A percentile compares a stretch with the other conserved stretches of the same genome.
These are phyloP conservation scores for Glonium stellatum DNA, from an alignment of 495 filamentous ascomycete genomes.

Conservation along the genomic window DNA sequence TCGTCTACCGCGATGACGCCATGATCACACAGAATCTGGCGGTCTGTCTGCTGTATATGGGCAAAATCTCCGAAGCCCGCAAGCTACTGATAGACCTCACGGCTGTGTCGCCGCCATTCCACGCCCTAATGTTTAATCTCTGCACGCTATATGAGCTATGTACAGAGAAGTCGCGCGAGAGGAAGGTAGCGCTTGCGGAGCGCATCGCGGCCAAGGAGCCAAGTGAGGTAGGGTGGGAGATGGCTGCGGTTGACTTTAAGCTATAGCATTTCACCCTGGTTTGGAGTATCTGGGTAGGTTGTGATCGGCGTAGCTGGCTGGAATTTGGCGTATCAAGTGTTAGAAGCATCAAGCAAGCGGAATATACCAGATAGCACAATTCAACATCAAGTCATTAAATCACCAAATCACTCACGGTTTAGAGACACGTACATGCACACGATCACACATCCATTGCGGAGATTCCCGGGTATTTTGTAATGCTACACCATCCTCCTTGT, in stretches of 20 bases:
- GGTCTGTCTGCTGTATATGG: constrained; percentile 74
- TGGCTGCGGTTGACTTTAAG: constrained; percentile 70
- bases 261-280: constrained; percentile 39
- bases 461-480: too few species aligned
- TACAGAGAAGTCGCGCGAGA: constrained; percentile 60
- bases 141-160: constrained; percentile 88
- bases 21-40: constrained; percentile 73
- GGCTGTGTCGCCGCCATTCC: constrained; percentile 49
- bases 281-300: too few species aligned
- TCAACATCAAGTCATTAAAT: too few species aligned
- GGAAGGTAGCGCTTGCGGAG: constrained; percentile 66
- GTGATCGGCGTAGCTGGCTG: too few species aligned
- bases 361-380: too few species aligned
- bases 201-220: constrained; percentile 51
- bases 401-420: too few species aligned
- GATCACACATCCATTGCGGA: too few species aligned
- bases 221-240: constrained; percentile 56
- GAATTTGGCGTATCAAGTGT: too few species aligned
- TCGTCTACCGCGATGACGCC: constrained; percentile 38
- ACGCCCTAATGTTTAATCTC: constrained; percentile 79
- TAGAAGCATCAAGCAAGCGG: too few species aligned
- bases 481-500: too few species aligned
- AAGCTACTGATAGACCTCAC: constrained; percentile 53
- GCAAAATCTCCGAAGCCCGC: constrained; percentile 63
- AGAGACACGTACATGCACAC: too few species aligned